Percentiles rank a stretch among this genome's conserved stretches.
These are phyloP conservation scores for Boletus tomentosulus DNA, from an alignment of 768 basidiomycete species.

Conservation along the genomic window DNA sequence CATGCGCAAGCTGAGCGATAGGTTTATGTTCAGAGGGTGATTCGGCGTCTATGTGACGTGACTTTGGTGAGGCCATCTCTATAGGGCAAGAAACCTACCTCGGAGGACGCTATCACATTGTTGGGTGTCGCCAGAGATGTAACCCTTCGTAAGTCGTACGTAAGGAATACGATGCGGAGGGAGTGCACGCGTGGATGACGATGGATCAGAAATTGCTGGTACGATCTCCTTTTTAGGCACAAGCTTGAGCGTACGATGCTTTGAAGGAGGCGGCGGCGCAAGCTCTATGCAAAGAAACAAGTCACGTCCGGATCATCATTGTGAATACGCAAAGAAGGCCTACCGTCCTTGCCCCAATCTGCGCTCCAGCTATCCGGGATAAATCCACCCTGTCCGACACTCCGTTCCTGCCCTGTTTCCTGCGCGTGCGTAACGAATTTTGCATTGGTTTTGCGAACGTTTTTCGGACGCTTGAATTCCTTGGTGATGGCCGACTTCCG, in stretches of 20 bases:
- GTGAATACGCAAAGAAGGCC: not conserved
- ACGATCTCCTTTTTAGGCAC: slow-evolving; percentile 6
- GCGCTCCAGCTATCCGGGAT: slow-evolving; percentile 5
- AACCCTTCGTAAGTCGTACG: slow-evolving; percentile 27
- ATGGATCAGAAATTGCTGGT: not conserved
- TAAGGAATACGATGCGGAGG: slow-evolving; percentile 25
- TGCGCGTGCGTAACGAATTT: not conserved
- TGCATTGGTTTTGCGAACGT: not conserved
- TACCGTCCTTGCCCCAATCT: slow-evolving; percentile 27
- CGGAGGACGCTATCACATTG: slow-evolving; percentile 10
- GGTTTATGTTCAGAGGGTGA: slow-evolving; percentile 45
- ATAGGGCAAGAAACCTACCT: slow-evolving; percentile 7
- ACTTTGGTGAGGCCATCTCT: not conserved
- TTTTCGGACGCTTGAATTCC: not conserved
- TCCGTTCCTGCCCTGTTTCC: not conserved
- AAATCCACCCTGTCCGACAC: slow-evolving; percentile 5
- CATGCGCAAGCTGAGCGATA: slow-evolving; percentile 61
- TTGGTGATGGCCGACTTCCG: not conserved
- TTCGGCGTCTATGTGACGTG: slow-evolving; percentile 36
- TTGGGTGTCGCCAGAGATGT: slow-evolving; percentile 8
- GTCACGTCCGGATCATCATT: not conserved
- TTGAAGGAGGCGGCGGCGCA: slow-evolving; percentile 8
- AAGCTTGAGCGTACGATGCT: slow-evolving; percentile 1
- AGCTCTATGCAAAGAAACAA: slow-evolving; percentile 2
- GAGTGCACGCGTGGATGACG: slow-evolving; percentile 9